These are phyloP conservation scores for Lathyrus sativus DNA, from an alignment of 306 rosid genomes.

Conservation along the genomic window DNA sequence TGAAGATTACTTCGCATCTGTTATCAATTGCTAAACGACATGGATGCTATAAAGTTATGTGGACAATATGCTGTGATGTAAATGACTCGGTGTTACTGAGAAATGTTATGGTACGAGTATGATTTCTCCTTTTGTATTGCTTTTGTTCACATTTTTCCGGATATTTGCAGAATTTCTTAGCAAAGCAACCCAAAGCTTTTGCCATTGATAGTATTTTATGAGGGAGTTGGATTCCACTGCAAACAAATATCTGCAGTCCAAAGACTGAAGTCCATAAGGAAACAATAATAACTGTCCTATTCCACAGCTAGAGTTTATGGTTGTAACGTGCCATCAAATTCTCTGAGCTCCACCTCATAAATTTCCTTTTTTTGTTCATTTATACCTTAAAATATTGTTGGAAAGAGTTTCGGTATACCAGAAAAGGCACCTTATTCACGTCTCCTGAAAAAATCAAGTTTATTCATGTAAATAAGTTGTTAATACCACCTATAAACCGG, in stretches of 20 bases:
- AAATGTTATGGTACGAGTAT: constrained; percentile 74
- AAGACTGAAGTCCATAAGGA: constrained; percentile 3
- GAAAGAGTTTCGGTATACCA: constrained; percentile 8
- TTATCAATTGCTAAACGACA: constrained; percentile 81
- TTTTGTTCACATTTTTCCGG: constrained; percentile 19
- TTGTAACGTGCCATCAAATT: not conserved
- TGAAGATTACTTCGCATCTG: constrained; percentile 62
- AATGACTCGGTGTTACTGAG: constrained; percentile 77
- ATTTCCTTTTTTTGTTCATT: constrained; percentile 3
- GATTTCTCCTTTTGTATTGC: constrained; percentile 27
- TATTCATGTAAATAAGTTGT: constrained; percentile 22
- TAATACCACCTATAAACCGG: constrained; percentile 1
- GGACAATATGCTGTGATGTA: constrained; percentile 82
- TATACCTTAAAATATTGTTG: constrained; percentile 3
- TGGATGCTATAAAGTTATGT: constrained; percentile 78
- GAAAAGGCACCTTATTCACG: constrained; percentile 3
- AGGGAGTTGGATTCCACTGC: constrained; percentile 14
- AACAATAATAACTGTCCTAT: constrained; percentile 13
- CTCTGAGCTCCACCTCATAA: not conserved
- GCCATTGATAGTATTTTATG: constrained; percentile 17
- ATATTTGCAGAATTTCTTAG: constrained; percentile 29
- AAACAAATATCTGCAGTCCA: constrained; percentile 32
- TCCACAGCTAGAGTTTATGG: constrained; percentile 11
- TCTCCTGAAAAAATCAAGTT: constrained; percentile 18
- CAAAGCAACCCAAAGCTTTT: not conserved